These are phyloP conservation scores for Podospora sp. DNA, from an alignment of 495 filamentous ascomycete species.

Conservation along the genomic window DNA sequence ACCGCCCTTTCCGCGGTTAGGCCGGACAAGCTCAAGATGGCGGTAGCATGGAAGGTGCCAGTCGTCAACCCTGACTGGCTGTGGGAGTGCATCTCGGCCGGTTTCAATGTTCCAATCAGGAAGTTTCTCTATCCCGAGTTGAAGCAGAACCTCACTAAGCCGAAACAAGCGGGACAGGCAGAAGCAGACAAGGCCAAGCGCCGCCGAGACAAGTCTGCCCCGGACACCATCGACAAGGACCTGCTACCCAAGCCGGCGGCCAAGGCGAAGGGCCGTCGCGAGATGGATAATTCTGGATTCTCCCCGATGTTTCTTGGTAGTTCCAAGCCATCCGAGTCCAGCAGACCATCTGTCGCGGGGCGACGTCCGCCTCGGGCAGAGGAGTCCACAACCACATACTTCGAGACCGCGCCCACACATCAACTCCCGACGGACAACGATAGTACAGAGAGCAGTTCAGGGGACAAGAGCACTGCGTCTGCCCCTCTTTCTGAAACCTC, in stretches of 20 bases:
- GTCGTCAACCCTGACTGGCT: slow-evolving; percentile 81
- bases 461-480: slow-evolving; percentile 21
- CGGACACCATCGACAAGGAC: slow-evolving; percentile 25
- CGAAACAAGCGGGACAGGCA: slow-evolving; percentile 7
- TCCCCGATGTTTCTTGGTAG: not conserved
- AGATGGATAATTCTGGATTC: slow-evolving; percentile 29
- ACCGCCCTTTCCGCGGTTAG: slow-evolving; percentile 56
- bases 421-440: slow-evolving; percentile 25
- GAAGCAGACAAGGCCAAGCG: slow-evolving; percentile 19
- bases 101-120: slow-evolving; percentile 42
- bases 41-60: slow-evolving; percentile 71
- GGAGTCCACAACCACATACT: slow-evolving; percentile 29
- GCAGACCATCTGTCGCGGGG: not conserved
- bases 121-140: slow-evolving; percentile 42
- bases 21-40: slow-evolving; percentile 76
- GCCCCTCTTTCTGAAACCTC: slow-evolving; percentile 45
- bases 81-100: slow-evolving; percentile 68
- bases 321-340: slow-evolving; percentile 1
- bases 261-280: slow-evolving; percentile 22
- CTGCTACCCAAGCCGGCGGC: slow-evolving; percentile 25
- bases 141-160: slow-evolving; percentile 26
- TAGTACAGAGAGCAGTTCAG: slow-evolving; percentile 14
- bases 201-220: not conserved
- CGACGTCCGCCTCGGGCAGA: not conserved
- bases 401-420: slow-evolving; percentile 44